These are phyloP conservation scores for Carex parvula DNA, from an alignment of 176 grass and related monocot genomes.

Conservation along the genomic window DNA sequence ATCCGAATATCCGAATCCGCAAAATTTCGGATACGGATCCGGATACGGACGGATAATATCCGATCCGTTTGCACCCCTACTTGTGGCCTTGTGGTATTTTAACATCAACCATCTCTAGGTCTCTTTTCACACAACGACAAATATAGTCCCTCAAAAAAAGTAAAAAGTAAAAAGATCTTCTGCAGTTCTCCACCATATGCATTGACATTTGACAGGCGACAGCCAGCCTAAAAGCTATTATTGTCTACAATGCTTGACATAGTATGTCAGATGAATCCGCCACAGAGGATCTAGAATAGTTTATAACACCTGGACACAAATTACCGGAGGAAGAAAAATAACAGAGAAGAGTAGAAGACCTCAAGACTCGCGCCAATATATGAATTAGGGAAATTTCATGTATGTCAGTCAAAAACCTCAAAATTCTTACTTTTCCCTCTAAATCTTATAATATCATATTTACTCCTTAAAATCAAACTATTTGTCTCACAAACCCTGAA, in stretches of 20 bases:
- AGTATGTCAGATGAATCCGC: not conserved
- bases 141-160: not conserved
- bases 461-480: too few species aligned
- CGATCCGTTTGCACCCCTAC: too few species aligned
- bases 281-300: not conserved
- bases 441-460: too few species aligned
- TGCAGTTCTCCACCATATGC: not conserved
- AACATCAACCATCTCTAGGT: not conserved
- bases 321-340: not conserved
- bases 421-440: too few species aligned
- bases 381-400: too few species aligned
- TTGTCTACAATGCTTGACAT: not conserved
- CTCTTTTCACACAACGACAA: not conserved
- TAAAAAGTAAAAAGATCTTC: not conserved
- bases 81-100: not conserved
- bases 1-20: too few species aligned
- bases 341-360: not conserved
- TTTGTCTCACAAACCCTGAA: too few species aligned
- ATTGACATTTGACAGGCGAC: too few species aligned
- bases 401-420: too few species aligned
- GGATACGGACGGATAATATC: too few species aligned
- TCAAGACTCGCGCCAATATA: slow-evolving; percentile 16
- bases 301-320: not conserved
- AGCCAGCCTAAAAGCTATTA: too few species aligned
- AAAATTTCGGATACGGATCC: too few species aligned